phyloP scores from a whole-genome alignment of 1,139 yeast genomes.

The Blastobotrys petasosporus region DNA sequence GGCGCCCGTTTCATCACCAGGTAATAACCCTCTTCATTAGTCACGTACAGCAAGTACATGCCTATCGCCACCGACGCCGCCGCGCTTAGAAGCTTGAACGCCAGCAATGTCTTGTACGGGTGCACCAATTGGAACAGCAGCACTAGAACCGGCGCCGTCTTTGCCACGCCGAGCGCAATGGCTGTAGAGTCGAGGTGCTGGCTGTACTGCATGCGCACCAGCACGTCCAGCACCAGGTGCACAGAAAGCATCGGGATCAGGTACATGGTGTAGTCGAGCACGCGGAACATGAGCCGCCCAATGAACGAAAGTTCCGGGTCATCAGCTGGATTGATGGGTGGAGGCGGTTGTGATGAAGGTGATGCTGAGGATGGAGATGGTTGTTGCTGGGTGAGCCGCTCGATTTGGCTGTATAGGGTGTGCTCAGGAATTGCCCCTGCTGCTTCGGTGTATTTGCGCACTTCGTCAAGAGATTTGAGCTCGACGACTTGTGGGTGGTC shows the following conservation, averaged over 20 bases:
- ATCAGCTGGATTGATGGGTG: slow-evolving; percentile 8
- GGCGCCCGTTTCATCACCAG: slow-evolving; percentile 38
- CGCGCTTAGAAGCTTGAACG: slow-evolving; percentile 23
- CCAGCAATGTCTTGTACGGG: slow-evolving; percentile 19
- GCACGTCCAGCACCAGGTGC: slow-evolving; percentile 31
- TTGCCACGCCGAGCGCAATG: slow-evolving; percentile 22
- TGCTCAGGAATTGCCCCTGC: slow-evolving; percentile 23
- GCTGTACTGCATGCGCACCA: slow-evolving; percentile 32
- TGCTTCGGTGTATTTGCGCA: slow-evolving; percentile 20
- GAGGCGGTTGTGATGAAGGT: slow-evolving; percentile 1
- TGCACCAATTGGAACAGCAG: slow-evolving; percentile 28
- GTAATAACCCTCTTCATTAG: slow-evolving; percentile 36
- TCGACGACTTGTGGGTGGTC: slow-evolving; percentile 21
- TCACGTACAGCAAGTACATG: slow-evolving; percentile 31
- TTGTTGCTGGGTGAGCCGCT: slow-evolving; percentile 18
- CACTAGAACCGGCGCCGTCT: slow-evolving; percentile 29
- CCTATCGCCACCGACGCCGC: slow-evolving; percentile 30
- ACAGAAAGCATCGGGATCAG: slow-evolving; percentile 33
- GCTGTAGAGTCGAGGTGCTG: slow-evolving; percentile 22
- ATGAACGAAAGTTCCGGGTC: slow-evolving; percentile 23
- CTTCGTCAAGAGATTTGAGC: slow-evolving; percentile 19
- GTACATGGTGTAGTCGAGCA: slow-evolving; percentile 30
- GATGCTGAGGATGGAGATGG: neutral
- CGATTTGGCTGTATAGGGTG: slow-evolving; percentile 29
- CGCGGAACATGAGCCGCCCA: slow-evolving; percentile 27